Evolutionary conservation across 768 basidiomycete species (phyloP), one percentile per base, ranked within the genome.

Genomic region (Amanita subjunquillea): DNA sequence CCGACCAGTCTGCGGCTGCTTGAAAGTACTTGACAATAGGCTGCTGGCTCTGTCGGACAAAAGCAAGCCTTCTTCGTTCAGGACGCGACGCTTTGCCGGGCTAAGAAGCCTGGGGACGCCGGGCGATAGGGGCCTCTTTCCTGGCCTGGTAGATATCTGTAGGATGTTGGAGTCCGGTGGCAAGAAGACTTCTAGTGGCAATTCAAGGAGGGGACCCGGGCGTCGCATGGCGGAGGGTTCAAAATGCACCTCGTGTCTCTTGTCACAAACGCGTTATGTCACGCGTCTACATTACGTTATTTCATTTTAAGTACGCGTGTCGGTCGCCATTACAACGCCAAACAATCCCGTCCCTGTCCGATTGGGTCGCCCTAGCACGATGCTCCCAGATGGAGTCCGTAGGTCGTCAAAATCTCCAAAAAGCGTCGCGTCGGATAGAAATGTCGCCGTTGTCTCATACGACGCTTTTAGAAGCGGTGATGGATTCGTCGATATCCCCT

Each of bases 401-500:
- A 97, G 73, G 62, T 93, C 87, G 65, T 98, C 95, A 68, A 90
- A 97, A 70, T 98, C 96, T 23, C 96, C 96, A 63, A 85, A 83
- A 44, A 99, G 71, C 0, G 93, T 91, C 17, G 96, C 95, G 54
- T 99, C 91, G 3, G 94, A 89, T 58, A 99, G 67, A 75, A 99
- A 96, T 1, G 85, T 76, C 1, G 86, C 89, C 0, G 95, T 98
- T 3, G 94, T 97, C 69, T 98, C 96, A 69, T 90, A 99, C 7
- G 93, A 96, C 1, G 96, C 96, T 67, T 98, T 98, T 51, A 98
- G 80, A 38, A 98, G 76, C 6, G 95, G 92, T n/a, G 94, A 97
- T 23, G 92, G 83, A 67, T 91, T 92, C 42, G 85, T 81, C 22
- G 90, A 85, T 54, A 99, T 87, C 50, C 96, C 96, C 57, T 87